Conservation (phyloP, 345 rosid genomes). For the Hibiscus tridactylites region DNA sequence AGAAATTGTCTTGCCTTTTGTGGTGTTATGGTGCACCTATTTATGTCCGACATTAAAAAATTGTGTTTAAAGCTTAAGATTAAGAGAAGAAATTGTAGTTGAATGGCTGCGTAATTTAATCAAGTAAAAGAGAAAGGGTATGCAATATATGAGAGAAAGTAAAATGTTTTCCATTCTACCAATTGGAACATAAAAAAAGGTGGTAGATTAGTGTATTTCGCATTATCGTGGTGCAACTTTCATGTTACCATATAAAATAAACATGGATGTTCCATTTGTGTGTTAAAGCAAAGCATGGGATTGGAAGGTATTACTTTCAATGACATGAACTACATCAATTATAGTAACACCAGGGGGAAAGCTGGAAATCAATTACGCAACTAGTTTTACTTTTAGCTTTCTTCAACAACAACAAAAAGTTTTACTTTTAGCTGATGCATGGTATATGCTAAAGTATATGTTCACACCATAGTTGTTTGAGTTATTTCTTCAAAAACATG, state of each 20-base stretch:
- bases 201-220: neutral
- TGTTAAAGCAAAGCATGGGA: neutral
- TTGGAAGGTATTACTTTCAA: neutral
- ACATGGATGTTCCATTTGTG: neutral
- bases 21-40: too few relatives aligned
- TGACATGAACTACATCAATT: neutral
- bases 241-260: neutral
- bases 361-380: neutral
- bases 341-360: neutral
- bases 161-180: neutral
- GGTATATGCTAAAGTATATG: slow-evolving; percentile 13
- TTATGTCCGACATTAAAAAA: too few relatives aligned
- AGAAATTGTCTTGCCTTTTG: neutral
- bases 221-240: neutral
- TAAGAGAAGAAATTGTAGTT: too few relatives aligned
- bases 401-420: too few relatives aligned
- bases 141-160: neutral
- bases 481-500: neutral
- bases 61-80: too few relatives aligned
- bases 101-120: neutral
- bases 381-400: neutral
- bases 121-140: neutral
- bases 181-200: neutral
- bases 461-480: neutral
- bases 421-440: neutral